Evolutionary conservation across 805 yeast genomes (phyloP).

Genomic region (Debaryomyces prosopidis): DNA sequence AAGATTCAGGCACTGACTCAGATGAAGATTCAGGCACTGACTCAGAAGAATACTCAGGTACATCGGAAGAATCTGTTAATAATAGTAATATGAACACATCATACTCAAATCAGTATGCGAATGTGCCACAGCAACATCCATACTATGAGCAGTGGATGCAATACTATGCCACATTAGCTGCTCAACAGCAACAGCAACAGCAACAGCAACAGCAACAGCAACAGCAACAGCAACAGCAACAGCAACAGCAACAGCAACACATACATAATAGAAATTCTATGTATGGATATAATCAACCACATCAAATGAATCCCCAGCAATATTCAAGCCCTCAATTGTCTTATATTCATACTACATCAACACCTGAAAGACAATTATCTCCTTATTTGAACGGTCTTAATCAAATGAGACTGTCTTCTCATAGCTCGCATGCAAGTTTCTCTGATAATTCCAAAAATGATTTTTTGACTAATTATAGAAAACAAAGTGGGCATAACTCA

Average conservation of each 20-base stretch:
- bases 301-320: neutral
- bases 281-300: neutral
- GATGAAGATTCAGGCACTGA: constrained; percentile 10
- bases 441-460: neutral
- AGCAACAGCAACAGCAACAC: constrained; percentile 15
- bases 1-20: constrained; percentile 6
- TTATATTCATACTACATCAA: no score
- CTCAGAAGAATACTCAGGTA: constrained; percentile 9
- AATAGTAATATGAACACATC: constrained; percentile 5
- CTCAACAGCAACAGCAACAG: constrained; percentile 15
- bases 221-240: constrained; percentile 19
- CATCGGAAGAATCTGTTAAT: constrained; percentile 10
- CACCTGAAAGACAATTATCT: neutral
- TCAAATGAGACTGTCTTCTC: neutral
- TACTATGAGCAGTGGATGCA: constrained; percentile 39
- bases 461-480: neutral
- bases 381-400: neutral
- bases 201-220: constrained; percentile 19
- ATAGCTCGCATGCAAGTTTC: neutral
- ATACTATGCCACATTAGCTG: constrained; percentile 31
- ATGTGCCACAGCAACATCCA: constrained; percentile 22
- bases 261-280: constrained; percentile 1
- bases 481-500: neutral
- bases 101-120: constrained; percentile 2
- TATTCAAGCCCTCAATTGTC: neutral